Conservation (phyloP, 495 filamentous ascomycete species). For the Trichoderma orchidacearum region DNA sequence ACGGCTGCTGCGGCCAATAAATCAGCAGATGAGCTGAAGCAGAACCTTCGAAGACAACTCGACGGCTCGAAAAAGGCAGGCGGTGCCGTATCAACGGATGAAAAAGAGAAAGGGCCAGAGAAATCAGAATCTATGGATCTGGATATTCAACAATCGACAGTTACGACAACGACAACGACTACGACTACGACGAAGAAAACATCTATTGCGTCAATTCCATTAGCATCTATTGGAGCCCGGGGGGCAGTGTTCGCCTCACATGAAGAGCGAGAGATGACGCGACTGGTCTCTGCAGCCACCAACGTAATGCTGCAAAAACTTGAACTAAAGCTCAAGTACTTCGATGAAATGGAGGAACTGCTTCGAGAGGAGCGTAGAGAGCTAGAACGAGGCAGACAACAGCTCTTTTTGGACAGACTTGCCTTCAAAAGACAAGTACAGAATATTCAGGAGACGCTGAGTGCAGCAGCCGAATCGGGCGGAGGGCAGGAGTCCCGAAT, state of each 20-base stretch:
- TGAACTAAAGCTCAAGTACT: slow-evolving; percentile 78
- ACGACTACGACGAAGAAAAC: slow-evolving; percentile 38
- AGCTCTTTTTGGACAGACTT: slow-evolving; percentile 84
- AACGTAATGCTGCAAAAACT: slow-evolving; percentile 76
- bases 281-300: slow-evolving; percentile 72
- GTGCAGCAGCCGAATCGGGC: slow-evolving; percentile 43
- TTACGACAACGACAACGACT: slow-evolving; percentile 24
- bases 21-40: slow-evolving; percentile 70
- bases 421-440: slow-evolving; percentile 77
- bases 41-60: slow-evolving; percentile 57
- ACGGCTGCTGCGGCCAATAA: slow-evolving; percentile 80
- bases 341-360: slow-evolving; percentile 87
- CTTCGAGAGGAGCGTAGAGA: slow-evolving; percentile 86
- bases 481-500: slow-evolving; percentile 45
- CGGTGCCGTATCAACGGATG: slow-evolving; percentile 3
- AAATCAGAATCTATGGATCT: slow-evolving; percentile 46
- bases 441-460: slow-evolving; percentile 67
- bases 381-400: slow-evolving; percentile 77
- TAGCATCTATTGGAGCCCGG: slow-evolving; percentile 74
- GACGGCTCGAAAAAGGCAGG: slow-evolving; percentile 49
- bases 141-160: slow-evolving; percentile 30
- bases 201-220: slow-evolving; percentile 59
- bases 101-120: slow-evolving; percentile 32
- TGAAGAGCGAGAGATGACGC: slow-evolving; percentile 91
- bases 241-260: slow-evolving; percentile 81